A percentile compares a stretch with the other conserved stretches of the same genome.
These are phyloP conservation scores for Crithidia fasciculata DNA, from an alignment of 208 protist genomes.

Conservation along the genomic window DNA sequence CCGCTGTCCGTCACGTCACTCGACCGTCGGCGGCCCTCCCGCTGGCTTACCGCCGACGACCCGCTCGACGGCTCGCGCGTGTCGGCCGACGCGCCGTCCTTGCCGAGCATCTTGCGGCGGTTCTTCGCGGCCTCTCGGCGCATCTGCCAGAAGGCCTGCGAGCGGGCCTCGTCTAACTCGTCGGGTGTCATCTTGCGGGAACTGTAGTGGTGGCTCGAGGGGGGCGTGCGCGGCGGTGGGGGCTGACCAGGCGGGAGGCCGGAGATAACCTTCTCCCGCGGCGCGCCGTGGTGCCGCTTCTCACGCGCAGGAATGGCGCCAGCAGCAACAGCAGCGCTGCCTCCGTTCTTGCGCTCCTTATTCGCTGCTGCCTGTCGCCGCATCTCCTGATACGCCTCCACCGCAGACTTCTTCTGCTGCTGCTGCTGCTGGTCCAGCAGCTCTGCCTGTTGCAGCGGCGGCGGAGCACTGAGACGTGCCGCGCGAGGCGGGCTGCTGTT, in stretches of 20 bases:
- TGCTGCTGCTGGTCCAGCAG: constrained; percentile 30
- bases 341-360: constrained; percentile 55
- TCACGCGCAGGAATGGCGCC: neutral
- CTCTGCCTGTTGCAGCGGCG: constrained; percentile 24
- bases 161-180: constrained; percentile 70
- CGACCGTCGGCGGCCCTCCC: neutral
- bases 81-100: constrained; percentile 15
- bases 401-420: constrained; percentile 30
- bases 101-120: constrained; percentile 67
- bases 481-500: too few species aligned
- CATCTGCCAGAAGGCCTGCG: constrained; percentile 91
- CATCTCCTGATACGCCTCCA: constrained; percentile 81
- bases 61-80: constrained; percentile 7
- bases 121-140: constrained; percentile 84
- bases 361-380: constrained; percentile 79
- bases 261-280: constrained; percentile 8
- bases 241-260: constrained; percentile 38
- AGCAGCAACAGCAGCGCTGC: too few species aligned
- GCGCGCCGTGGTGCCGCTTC: neutral
- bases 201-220: constrained; percentile 42
- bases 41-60: constrained; percentile 9
- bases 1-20: neutral
- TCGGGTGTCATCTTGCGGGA: constrained; percentile 53
- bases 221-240: constrained; percentile 40
- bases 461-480: neutral